Percentiles rank a stretch among this genome's conserved stretches.
These are phyloP conservation scores for Corymbia citriodora DNA, from an alignment of 441 rosid species.

Conservation along the genomic window DNA sequence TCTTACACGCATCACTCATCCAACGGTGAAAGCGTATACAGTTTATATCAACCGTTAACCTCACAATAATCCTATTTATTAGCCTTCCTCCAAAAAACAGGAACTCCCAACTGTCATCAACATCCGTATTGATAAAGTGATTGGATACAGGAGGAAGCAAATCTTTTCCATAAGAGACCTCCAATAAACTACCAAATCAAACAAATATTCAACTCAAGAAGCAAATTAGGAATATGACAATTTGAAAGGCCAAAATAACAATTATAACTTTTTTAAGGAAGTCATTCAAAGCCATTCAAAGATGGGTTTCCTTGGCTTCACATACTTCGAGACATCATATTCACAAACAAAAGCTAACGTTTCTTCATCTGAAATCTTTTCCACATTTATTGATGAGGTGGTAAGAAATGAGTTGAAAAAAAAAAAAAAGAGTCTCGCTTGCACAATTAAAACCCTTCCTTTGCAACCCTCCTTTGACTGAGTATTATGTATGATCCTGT, in stretches of 20 bases:
- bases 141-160: neutral
- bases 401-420: neutral
- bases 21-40: neutral
- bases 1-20: neutral
- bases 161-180: neutral
- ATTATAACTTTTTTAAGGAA: neutral
- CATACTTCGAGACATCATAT: neutral
- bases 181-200: neutral
- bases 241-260: neutral
- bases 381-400: neutral
- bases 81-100: neutral
- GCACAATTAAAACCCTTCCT: neutral
- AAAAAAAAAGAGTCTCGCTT: neutral
- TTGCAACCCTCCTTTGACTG: neutral
- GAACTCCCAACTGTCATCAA: neutral
- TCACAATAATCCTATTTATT: neutral
- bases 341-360: neutral
- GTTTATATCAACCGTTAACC: neutral
- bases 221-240: neutral
- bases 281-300: neutral
- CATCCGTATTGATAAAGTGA: neutral
- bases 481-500: slow-evolving; percentile 1
- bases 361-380: neutral
- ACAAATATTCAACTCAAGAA: neutral
- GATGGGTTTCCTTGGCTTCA: neutral